Percentiles rank a stretch among this genome's conserved stretches.
Evolutionary conservation across 257 asterid genomes (phyloP).

Genomic region (Solanum sparsipilum): DNA sequence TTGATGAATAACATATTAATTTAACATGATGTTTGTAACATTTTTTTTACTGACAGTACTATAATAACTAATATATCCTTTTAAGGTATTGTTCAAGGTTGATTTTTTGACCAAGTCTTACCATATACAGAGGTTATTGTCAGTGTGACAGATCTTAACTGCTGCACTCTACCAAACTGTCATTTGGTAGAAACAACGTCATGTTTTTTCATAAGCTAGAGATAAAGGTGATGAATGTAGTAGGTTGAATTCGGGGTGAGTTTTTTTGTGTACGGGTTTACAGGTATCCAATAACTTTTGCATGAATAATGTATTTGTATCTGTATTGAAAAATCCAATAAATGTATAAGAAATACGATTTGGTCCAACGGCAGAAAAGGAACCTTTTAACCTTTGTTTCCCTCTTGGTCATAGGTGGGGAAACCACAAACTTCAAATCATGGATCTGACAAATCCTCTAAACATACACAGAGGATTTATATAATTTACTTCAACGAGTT

Average conservation of each 20-base stretch:
- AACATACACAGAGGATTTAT: neutral
- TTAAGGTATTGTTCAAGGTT: slow-evolving; percentile 4
- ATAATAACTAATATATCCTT: neutral
- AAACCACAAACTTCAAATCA: neutral
- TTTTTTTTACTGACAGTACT: neutral
- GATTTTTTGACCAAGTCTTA: neutral
- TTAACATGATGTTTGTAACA: neutral
- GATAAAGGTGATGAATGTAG: neutral
- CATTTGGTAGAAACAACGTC: neutral
- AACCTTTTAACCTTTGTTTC: neutral
- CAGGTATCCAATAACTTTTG: neutral
- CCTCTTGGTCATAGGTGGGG: neutral
- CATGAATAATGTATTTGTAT: neutral
- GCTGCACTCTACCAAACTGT: slow-evolving; percentile 5
- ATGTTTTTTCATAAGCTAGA: neutral
- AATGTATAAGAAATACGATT: neutral
- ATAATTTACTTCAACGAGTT: neutral
- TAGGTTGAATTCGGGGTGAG: neutral
- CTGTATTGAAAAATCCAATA: neutral
- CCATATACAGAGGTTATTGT: neutral
- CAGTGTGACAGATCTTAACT: neutral
- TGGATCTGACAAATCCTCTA: neutral
- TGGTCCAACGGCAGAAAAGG: neutral
- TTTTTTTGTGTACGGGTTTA: neutral
- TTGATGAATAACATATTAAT: neutral